Base-by-base conservation (phyloP, 768 basidiomycete species). In the Multifurca ochricompacta region DNA sequence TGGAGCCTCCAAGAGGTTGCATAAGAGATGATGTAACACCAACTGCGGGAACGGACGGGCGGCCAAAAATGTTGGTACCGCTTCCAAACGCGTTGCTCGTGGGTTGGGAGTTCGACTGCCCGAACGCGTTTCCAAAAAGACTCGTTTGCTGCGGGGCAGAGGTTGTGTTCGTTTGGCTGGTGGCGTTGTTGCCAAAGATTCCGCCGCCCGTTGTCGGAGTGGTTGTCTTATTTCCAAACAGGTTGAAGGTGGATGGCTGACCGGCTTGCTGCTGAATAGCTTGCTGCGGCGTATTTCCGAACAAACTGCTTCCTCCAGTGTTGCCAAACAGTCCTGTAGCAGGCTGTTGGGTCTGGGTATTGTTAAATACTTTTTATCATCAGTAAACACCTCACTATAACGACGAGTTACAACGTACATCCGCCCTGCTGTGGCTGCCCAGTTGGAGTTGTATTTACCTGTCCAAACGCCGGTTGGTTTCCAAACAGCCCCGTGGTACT, bases 41-140 rank as follows among this genome's bases (percentile, higher is more conserved):
- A 41, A 18, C 32, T 2, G 40, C 44, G 8, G 56, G 56, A 23
- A 39, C 1, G 62, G 59, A 40, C n/a, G 45, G 45, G 25, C 56
- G 65, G 63, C 53, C 66, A 19, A 51, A 47, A 36, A 53, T 3
- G 46, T 67, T 21, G 69, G 68, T 16, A 67, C 64, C 31, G 63
- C 59, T 42, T 16, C 56, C 56, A 31, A 57, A 52, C 16, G 50
- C 13, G 13, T 34, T 52, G 39, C 64, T 58, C 25, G 62, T 68
- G 43, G 59, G 70, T 63, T 60, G 71, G 53, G 48, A 62, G 16
- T 70, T 63, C 43, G 71, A 64, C 58, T 80, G 77, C 25, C 75
- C 76, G 31, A 79, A 73, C 8, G 67, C 63, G n/a, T 70, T 69
- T 59, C 79, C 77, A 30, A 69, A 65, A 18, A 68, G 62, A 45